phyloP scores from a whole-genome alignment of 2,329 filamentous ascomycete species.

The Aspergillus jensenii region DNA sequence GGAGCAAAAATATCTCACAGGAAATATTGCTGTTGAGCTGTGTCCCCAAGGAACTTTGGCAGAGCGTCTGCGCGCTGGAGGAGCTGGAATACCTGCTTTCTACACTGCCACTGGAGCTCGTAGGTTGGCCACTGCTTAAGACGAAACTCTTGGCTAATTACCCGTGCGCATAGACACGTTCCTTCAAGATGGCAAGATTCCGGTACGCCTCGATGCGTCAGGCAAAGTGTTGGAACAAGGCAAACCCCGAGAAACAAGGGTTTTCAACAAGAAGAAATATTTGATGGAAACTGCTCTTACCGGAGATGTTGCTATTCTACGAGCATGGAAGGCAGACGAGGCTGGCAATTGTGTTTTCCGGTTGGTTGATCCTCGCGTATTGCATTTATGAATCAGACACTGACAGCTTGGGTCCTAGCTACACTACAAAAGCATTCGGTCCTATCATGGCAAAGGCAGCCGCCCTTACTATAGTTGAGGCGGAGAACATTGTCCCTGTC shows the following conservation, averaged over 20 bases:
- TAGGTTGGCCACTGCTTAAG: conserved; percentile 40
- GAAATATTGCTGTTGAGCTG: conserved; percentile 72
- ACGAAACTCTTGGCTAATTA: not conserved
- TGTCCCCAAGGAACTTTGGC: conserved; percentile 65
- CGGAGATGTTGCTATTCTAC: conserved; percentile 74
- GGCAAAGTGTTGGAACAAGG: conserved; percentile 73
- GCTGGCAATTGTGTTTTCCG: conserved; percentile 79
- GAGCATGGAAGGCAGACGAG: conserved; percentile 74
- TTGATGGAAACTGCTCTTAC: conserved; percentile 75
- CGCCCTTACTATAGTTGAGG: conserved; percentile 75
- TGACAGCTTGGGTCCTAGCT: conserved; percentile 31
- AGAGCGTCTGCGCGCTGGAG: conserved; percentile 64
- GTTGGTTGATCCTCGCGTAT: conserved; percentile 34
- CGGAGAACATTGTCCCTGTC: conserved; percentile 75
- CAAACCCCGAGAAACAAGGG: conserved; percentile 66
- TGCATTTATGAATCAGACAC: not conserved
- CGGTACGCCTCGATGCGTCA: conserved; percentile 81
- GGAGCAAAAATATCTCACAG: conserved; percentile 71
- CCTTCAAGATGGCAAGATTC: conserved; percentile 42
- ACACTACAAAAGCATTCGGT: conserved; percentile 74
- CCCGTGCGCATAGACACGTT: conserved; percentile 30
- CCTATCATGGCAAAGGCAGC: conserved; percentile 81
- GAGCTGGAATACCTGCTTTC: conserved; percentile 76
- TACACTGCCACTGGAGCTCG: conserved; percentile 73
- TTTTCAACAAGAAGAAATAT: conserved; percentile 71